Percentiles rank a stretch among this genome's conserved stretches.
Conservation (phyloP, 139 green algal species). For the Desmodesmus armatus region DNA sequence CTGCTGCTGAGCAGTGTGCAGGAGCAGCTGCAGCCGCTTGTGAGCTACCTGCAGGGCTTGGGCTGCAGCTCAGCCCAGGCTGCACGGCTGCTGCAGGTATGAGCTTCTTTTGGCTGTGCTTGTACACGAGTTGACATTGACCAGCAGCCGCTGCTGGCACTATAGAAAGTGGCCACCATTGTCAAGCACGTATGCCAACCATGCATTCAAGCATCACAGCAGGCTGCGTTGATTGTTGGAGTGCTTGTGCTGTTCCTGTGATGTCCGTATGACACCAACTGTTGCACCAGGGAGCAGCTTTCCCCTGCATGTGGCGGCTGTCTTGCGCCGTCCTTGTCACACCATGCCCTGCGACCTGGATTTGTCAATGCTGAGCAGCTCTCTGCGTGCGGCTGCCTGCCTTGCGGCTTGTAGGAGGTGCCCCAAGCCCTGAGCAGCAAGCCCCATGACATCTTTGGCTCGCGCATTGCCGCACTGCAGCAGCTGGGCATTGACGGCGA, state of each 20-base stretch:
- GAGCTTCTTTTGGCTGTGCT: too few relatives aligned
- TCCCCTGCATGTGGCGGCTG: too few relatives aligned
- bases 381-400: background rate
- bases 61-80: conserved; percentile 50
- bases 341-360: background rate
- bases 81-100: background rate
- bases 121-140: too few relatives aligned
- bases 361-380: conserved; percentile 7
- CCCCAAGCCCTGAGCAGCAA: conserved; percentile 26
- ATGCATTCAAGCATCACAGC: too few relatives aligned
- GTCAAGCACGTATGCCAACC: too few relatives aligned
- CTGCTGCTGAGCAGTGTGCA: conserved; percentile 46
- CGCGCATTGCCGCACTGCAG: conserved; percentile 16
- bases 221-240: too few relatives aligned
- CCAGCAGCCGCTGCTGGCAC: too few relatives aligned
- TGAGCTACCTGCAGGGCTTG: conserved; percentile 40
- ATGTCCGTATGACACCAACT: too few relatives aligned
- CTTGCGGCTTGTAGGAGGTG: background rate
- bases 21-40: conserved; percentile 46
- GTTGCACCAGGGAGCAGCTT: too few relatives aligned
- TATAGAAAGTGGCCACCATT: too few relatives aligned
- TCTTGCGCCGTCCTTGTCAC: too few relatives aligned
- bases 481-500: conserved; percentile 27
- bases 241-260: too few relatives aligned
- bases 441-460: conserved; percentile 25